These are phyloP conservation scores for Leccinum solheimii DNA, from an alignment of 1,284 basidiomycete species.

Conservation along the genomic window DNA sequence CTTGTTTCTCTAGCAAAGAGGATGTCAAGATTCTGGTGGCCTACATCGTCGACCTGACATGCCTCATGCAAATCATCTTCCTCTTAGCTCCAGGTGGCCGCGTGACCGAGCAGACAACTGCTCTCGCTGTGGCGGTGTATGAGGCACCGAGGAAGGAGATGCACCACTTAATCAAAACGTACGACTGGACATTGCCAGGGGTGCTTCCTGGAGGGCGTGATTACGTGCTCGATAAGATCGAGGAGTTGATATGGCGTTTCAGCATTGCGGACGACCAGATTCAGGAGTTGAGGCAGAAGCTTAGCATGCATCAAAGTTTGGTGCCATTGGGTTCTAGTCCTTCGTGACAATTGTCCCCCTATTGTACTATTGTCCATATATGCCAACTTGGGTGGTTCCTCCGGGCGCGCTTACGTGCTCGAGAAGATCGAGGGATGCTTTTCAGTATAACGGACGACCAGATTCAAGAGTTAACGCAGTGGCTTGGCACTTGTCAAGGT, in stretches of 20 bases:
- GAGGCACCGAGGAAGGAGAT: neutral
- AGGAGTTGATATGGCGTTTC: conserved; percentile 15
- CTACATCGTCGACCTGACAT: conserved; percentile 27
- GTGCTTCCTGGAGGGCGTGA: conserved; percentile 6
- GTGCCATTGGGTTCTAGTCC: neutral
- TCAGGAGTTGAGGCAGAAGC: neutral
- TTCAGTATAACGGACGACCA: conserved; percentile 12
- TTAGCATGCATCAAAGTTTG: neutral
- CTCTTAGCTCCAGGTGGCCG: neutral
- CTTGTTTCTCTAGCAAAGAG: conserved; percentile 1
- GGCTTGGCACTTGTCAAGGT: neutral
- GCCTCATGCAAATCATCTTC: conserved; percentile 26
- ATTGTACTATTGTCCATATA: neutral
- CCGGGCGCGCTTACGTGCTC: conserved; percentile 3
- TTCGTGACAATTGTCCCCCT: neutral
- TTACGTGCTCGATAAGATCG: conserved; percentile 10
- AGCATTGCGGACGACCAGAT: conserved; percentile 13
- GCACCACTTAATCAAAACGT: neutral
- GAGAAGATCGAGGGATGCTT: conserved; percentile 17
- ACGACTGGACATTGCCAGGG: neutral
- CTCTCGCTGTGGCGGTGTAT: neutral
- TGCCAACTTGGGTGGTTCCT: neutral
- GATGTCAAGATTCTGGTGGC: neutral
- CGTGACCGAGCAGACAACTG: neutral
- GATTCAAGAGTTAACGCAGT: neutral